phyloP scores from a whole-genome alignment of 805 yeast genomes.

The Spathaspora sp. region DNA sequence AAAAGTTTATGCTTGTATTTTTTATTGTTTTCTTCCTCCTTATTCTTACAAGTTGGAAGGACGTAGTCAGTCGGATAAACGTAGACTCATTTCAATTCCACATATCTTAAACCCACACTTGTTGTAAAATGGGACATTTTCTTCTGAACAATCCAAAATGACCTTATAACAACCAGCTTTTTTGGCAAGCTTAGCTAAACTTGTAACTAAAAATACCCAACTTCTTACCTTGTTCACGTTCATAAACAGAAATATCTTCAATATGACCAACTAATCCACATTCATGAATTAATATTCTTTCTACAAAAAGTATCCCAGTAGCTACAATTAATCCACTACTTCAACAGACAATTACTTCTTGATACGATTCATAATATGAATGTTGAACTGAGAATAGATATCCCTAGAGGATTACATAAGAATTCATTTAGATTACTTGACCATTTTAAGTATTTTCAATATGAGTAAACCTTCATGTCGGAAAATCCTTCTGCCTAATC shows the following conservation, averaged over 20 bases:
- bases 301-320: conserved; percentile 78
- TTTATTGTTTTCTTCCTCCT: too few relatives aligned
- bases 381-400: conserved; percentile 46
- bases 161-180: conserved; percentile 77
- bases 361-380: conserved; percentile 49
- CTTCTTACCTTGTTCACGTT: conserved; percentile 75
- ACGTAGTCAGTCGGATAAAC: neutral
- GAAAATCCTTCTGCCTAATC: conserved; percentile 7
- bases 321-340: conserved; percentile 60
- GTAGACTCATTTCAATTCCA: conserved; percentile 59
- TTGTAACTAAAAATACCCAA: conserved; percentile 69
- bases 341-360: conserved; percentile 51
- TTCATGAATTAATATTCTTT: conserved; percentile 76
- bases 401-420: conserved; percentile 60
- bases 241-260: conserved; percentile 85
- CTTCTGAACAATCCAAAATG: conserved; percentile 82
- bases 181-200: conserved; percentile 58
- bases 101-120: conserved; percentile 74
- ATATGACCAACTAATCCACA: conserved; percentile 90
- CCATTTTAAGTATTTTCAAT: conserved; percentile 57
- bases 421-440: conserved; percentile 55
- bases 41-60: neutral
- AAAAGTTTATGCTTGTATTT: neutral
- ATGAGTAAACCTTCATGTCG: conserved; percentile 19
- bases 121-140: conserved; percentile 79